Percentiles rank a stretch among this genome's conserved stretches.
Conservation (phyloP, 495 filamentous ascomycete genomes). For the Chaetomidium leptoderma region DNA sequence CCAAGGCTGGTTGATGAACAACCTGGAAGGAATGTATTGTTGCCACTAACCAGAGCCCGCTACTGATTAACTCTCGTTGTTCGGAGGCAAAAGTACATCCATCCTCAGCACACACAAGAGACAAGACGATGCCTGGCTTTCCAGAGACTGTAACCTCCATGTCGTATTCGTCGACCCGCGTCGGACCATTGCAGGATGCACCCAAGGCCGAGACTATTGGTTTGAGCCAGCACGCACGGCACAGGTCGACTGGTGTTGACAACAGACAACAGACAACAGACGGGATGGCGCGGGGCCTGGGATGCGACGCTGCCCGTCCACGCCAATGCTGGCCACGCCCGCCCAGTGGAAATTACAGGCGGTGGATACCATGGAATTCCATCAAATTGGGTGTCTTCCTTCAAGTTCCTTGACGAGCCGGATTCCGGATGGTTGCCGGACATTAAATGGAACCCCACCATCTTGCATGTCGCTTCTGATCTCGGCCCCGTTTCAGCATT, state of each 20-base stretch:
- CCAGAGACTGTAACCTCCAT: background rate
- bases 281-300: background rate
- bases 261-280: background rate
- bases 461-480: constrained; percentile 4
- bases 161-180: constrained; percentile 3
- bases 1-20: background rate
- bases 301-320: background rate
- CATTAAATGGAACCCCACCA: background rate
- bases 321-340: background rate
- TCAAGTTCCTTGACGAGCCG: constrained; percentile 16
- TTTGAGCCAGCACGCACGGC: background rate
- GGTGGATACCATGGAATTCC: background rate
- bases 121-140: background rate
- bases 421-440: constrained; percentile 12
- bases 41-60: too few relatives aligned
- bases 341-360: background rate
- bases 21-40: too few relatives aligned
- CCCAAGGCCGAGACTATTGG: background rate
- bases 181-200: constrained; percentile 8
- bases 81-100: too few relatives aligned
- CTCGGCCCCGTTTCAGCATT: background rate
- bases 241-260: background rate
- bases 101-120: background rate
- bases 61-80: too few relatives aligned
- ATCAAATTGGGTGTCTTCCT: constrained; percentile 11